phyloP scores from a whole-genome alignment of 352 stramenopile species.

The Phytopythium cucurbitacearum region DNA sequence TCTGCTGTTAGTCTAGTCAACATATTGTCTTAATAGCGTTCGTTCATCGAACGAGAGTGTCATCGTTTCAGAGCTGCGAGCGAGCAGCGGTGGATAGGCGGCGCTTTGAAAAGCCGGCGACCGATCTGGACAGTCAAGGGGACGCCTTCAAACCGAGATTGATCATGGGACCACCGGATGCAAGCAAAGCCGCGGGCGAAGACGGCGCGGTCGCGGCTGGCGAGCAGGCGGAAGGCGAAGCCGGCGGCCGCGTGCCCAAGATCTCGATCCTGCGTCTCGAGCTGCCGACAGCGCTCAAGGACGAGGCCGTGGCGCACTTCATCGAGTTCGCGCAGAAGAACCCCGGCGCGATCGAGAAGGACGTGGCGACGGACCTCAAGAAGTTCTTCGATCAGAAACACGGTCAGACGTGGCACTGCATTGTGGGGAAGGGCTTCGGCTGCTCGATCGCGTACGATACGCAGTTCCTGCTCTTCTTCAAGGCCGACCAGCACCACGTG shows the following conservation, averaged over 20 bases:
- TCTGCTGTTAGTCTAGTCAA: no score
- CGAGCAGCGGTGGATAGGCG: no score
- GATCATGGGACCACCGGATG: slow-evolving; percentile 45
- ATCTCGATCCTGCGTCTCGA: slow-evolving; percentile 65
- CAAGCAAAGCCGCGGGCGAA: slow-evolving; percentile 25
- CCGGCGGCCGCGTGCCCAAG: slow-evolving; percentile 36
- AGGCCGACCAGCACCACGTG: slow-evolving; percentile 76
- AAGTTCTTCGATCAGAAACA: slow-evolving; percentile 99
- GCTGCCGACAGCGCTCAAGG: slow-evolving; percentile 60
- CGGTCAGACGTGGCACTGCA: slow-evolving; percentile 93
- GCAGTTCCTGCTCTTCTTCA: slow-evolving; percentile 87
- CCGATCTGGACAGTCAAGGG: no score
- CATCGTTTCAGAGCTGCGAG: no score
- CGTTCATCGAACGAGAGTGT: no score
- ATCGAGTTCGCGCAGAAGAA: slow-evolving; percentile 34
- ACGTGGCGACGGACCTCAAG: slow-evolving; percentile 98
- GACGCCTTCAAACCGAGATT: background rate
- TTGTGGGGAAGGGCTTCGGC: slow-evolving; percentile 88
- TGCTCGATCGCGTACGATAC: slow-evolving; percentile 90
- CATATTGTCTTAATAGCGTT: no score
- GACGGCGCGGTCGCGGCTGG: slow-evolving; percentile 13
- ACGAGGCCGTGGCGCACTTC: slow-evolving; percentile 58
- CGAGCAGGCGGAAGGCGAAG: slow-evolving; percentile 14
- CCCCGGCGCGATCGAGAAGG: slow-evolving; percentile 76
- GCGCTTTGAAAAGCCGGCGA: no score